Base-by-base conservation (phyloP, 1,284 basidiomycete species). In the Fistulinella cinereoalba region DNA sequence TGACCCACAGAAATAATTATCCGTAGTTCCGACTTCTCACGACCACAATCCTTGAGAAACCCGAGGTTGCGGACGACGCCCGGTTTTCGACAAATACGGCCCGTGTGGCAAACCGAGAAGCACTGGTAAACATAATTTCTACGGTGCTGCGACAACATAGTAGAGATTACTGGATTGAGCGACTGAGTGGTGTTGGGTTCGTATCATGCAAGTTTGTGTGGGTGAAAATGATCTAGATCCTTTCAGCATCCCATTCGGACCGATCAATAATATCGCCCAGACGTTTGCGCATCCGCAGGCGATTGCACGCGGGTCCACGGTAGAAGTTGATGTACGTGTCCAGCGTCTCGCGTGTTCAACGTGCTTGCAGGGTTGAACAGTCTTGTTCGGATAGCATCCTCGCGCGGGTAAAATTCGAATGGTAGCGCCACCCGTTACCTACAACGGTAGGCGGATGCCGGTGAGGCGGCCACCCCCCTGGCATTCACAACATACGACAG, bases 231-330 rank as follows among this genome's bases (percentile, higher is more conserved):
- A 52, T 44, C 24, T 40, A 49, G 44, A 43, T 44, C 36, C 18
- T 46, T 29, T n/a, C 42, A 41, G 88, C 90, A 78, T 96, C 27
- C 93, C 92, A 4, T 91, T 91, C 66, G 91, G 90, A 15, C 92
- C 92, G 13, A 96, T 98, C 71, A 96, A 97, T 66, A 88, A 93
- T 57, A 92, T 98, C 53, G 65, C 76, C 41, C 84, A 94, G 62
- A 95, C 95, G 1, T 97, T 97, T 62, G 79, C 83, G 36, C 95
- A 97, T 69, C 91, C 92, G 2, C 95, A 98, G 70, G 89, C 82
- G 3, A 60, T 83, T 44, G 85, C 83, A 9, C 71, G 88, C 28
- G 70, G 71, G 29, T 74, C 83, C 38, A 76, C 79, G 2, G 71
- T 78, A 28, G 81, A 85, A 55, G 71, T 90, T 21, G 74, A 87